phyloP scores from a whole-genome alignment of 192 early-diverging fungal species.

The Backusella psychrophila region DNA sequence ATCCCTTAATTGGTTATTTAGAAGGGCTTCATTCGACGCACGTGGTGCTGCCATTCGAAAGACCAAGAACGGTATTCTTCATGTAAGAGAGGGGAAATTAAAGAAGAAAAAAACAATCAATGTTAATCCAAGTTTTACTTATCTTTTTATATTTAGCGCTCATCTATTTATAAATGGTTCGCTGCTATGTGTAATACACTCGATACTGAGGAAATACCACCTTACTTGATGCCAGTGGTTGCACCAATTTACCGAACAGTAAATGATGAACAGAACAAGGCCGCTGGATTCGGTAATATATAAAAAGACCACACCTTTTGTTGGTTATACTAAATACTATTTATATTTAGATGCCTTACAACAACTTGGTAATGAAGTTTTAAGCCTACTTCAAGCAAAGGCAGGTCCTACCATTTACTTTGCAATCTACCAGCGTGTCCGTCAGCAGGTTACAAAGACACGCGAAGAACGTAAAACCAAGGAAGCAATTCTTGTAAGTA shows the following conservation, averaged over 20 bases:
- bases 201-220: constrained; percentile 47
- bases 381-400: constrained; percentile 70
- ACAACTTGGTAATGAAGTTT: constrained; percentile 74
- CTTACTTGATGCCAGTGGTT: constrained; percentile 71
- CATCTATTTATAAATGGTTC: constrained; percentile 88
- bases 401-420: constrained; percentile 76
- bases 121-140: constrained; percentile 1
- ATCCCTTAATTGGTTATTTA: constrained; percentile 59
- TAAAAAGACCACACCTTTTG: neutral
- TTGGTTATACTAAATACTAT: neutral
- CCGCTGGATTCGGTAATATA: constrained; percentile 57
- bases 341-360: constrained; percentile 64
- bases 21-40: constrained; percentile 61
- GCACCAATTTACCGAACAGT: constrained; percentile 79
- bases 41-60: constrained; percentile 54
- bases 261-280: constrained; percentile 68
- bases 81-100: constrained; percentile 45
- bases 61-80: constrained; percentile 13
- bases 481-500: constrained; percentile 11
- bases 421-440: constrained; percentile 62
- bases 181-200: constrained; percentile 81
- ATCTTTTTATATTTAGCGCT: constrained; percentile 55
- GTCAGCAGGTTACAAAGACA: constrained; percentile 49
- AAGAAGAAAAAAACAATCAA: constrained; percentile 23
- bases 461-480: constrained; percentile 19